Evolutionary conservation across 768 basidiomycete species (phyloP), one percentile per base, ranked within the genome.

Genomic region (Pilatotrama ljubarskyi): DNA sequence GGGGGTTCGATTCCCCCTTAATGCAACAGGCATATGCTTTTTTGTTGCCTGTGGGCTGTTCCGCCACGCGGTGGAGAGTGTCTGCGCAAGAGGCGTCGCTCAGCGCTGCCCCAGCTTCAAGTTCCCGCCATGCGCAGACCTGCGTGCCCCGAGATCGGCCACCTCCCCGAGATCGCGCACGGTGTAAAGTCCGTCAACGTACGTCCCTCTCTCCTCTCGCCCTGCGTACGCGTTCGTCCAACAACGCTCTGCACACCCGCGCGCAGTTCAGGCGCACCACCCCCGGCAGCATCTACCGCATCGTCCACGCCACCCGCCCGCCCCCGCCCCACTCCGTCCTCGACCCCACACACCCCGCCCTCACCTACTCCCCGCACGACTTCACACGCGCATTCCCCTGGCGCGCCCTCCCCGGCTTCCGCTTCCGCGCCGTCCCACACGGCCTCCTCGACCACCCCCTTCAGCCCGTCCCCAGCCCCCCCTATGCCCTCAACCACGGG

Each of bases 1-100:
- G 87, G 85, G 86, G 85, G 87, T 88, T 88, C 86, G 85, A 88
- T 88, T 88, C 87, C 86, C 87, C 63, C 85, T 88, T 87, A 86
- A 87, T 88, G 86, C 86, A 87, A 36, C 5, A 32, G 10, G 29
- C 4, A 32, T 32, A 32, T 32, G 5, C 29, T 10, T 32, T 32
- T 32, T 32, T 32, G 29, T 32, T 32, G n/a, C n/a, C n/a, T n/a
- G n/a, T n/a, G n/a, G n/a, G n/a, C n/a, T n/a, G n/a, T n/a, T n/a
- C n/a, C n/a, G n/a, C n/a, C n/a, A n/a, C n/a, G n/a, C n/a, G n/a
- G n/a, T n/a, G n/a, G n/a, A n/a, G n/a, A n/a, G n/a, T n/a, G n/a
- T 32, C 10, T 32, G 29, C 29, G 10, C 29, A 32, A 32, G 29
- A 32, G 29, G 29, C 29, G 29, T 5, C 29, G 29, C 1, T 9